Conservation (phyloP, 2,329 filamentous ascomycete species). For the Nemania sp. region DNA sequence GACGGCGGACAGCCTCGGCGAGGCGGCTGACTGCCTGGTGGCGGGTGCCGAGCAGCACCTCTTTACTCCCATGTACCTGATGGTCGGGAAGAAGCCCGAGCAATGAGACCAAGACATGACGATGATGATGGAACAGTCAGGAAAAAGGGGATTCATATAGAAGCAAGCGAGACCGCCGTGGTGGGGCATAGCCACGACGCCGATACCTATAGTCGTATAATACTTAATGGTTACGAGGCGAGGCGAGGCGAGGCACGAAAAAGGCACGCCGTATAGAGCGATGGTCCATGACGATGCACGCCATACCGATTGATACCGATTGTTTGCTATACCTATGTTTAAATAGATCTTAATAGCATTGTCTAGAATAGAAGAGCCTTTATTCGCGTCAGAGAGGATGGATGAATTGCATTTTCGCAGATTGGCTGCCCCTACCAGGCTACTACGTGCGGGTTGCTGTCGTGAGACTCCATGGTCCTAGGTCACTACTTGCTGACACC, state of each 20-base stretch:
- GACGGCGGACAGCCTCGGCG: constrained; percentile 86
- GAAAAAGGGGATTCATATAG: background rate
- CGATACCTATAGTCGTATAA: constrained; percentile 19
- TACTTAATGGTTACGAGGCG: constrained; percentile 20
- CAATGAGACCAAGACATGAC: constrained; percentile 38
- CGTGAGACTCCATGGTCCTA: background rate
- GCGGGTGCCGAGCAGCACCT: constrained; percentile 85
- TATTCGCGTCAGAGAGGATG: constrained; percentile 4
- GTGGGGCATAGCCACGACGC: constrained; percentile 18
- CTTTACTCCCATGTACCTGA: constrained; percentile 99
- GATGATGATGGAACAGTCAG: constrained; percentile 19
- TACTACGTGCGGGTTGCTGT: too few species aligned
- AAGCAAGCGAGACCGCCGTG: constrained; percentile 7
- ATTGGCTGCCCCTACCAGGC: too few species aligned
- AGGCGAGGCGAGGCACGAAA: background rate
- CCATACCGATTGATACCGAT: background rate
- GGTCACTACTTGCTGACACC: constrained; percentile 17
- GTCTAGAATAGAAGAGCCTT: constrained; percentile 10
- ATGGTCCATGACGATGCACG: background rate
- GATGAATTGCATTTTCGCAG: too few species aligned
- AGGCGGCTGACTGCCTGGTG: constrained; percentile 82
- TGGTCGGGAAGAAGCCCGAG: constrained; percentile 85
- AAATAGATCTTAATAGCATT: too few species aligned
- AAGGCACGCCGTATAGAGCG: background rate
- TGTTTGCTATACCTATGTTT: too few species aligned